phyloP scores from a whole-genome alignment of 106 monocot species.

The Acorus gramineus region DNA sequence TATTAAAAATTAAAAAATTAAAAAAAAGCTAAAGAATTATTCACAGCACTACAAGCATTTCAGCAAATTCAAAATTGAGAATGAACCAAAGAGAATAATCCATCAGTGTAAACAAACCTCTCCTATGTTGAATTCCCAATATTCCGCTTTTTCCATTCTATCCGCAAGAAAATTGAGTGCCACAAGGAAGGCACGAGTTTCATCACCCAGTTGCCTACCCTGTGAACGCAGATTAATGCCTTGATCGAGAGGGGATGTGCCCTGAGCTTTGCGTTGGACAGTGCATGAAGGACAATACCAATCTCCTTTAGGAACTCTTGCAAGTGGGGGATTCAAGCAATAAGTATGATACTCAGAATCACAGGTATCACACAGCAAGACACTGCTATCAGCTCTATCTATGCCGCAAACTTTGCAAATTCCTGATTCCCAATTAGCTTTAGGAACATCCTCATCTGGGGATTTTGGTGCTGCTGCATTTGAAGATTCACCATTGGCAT shows the following conservation, averaged over 20 bases:
- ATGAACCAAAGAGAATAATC: too few relatives aligned
- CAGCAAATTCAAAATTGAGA: too few relatives aligned
- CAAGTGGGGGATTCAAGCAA: constrained; percentile 81
- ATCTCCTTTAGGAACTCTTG: constrained; percentile 81
- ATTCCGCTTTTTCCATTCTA: constrained; percentile 74
- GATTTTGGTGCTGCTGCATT: constrained; percentile 32
- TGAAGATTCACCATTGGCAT: constrained; percentile 12
- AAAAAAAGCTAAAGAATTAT: too few relatives aligned
- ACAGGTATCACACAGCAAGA: constrained; percentile 91
- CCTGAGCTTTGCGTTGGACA: constrained; percentile 24
- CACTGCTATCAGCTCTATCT: constrained; percentile 93
- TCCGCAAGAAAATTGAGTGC: constrained; percentile 36
- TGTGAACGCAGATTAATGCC: constrained; percentile 16
- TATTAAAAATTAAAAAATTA: too few relatives aligned
- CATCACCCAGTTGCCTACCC: constrained; percentile 30
- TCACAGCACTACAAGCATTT: too few relatives aligned
- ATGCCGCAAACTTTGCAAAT: constrained; percentile 99
- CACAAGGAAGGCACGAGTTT: constrained; percentile 32
- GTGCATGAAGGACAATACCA: constrained; percentile 95
- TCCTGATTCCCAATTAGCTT: constrained; percentile 98
- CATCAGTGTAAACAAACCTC: constrained; percentile 47
- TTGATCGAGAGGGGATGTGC: constrained; percentile 11
- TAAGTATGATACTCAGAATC: constrained; percentile 98
- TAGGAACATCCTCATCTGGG: constrained; percentile 50
- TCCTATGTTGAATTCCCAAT: constrained; percentile 72